Evolutionary conservation across 345 rosid species (phyloP).

Genomic region (Salix dunnii): DNA sequence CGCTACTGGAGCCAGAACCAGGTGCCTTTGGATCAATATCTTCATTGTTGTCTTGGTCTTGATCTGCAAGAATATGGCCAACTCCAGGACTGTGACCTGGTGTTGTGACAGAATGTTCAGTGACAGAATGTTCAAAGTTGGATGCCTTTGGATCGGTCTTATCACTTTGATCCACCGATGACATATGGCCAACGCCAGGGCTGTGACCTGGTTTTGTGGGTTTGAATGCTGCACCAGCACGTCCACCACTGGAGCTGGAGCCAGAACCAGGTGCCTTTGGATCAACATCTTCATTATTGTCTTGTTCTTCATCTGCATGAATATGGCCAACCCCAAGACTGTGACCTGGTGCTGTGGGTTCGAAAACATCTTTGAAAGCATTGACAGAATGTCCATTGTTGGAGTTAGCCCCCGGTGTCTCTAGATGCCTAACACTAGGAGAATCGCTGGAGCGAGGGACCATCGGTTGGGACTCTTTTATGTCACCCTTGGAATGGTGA

Average conservation of each 20-base stretch:
- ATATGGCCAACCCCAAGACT: neutral
- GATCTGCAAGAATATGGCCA: neutral
- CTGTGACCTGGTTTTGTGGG: slow-evolving; percentile 47
- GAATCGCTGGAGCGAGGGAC: neutral
- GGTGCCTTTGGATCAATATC: too few relatives aligned
- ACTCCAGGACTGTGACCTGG: slow-evolving; percentile 35
- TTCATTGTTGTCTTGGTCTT: neutral
- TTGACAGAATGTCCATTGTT: slow-evolving; percentile 13
- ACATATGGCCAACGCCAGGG: slow-evolving; percentile 48
- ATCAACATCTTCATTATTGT: neutral
- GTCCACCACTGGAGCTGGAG: neutral
- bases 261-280: neutral
- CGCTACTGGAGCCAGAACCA: too few relatives aligned
- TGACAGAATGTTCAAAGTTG: neutral
- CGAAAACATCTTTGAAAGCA: slow-evolving; percentile 34
- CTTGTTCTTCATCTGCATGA: too few relatives aligned
- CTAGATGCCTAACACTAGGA: slow-evolving; percentile 28
- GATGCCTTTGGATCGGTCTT: neutral
- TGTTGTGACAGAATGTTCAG: neutral
- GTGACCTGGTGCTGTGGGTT: slow-evolving; percentile 27
- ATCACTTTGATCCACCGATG: neutral
- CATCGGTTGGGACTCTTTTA: neutral
- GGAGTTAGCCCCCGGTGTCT: neutral
- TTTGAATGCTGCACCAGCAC: neutral
- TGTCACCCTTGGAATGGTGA: neutral